Evolutionary conservation across 371 early-diverging fungal species (phyloP).

Genomic region (Haplosporangium sp.): DNA sequence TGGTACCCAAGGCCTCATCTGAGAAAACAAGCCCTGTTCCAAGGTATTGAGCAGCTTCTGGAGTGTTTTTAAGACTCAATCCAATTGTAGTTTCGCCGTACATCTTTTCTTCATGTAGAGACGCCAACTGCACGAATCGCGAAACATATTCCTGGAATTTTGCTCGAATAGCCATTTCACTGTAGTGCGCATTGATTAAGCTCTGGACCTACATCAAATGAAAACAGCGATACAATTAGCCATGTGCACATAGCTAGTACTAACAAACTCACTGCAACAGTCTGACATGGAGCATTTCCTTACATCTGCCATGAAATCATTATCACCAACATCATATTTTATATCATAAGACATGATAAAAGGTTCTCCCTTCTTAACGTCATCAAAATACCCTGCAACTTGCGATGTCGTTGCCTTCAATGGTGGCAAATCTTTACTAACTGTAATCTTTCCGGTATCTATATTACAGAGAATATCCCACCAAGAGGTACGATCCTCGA

Average conservation of each 20-base stretch:
- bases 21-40: constrained; percentile 81
- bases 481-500: constrained; percentile 93
- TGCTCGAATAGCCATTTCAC: constrained; percentile 88
- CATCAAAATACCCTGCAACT: constrained; percentile 27
- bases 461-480: constrained; percentile 97
- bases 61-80: neutral
- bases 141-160: constrained; percentile 89
- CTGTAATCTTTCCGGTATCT: constrained; percentile 90
- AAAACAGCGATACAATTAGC: neutral
- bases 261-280: neutral
- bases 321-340: constrained; percentile 60
- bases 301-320: constrained; percentile 77
- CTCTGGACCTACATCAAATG: constrained; percentile 64
- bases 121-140: constrained; percentile 67
- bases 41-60: constrained; percentile 58
- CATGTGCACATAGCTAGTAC: neutral
- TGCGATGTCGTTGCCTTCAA: constrained; percentile 11
- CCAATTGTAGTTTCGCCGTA: constrained; percentile 66
- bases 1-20: constrained; percentile 70
- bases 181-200: constrained; percentile 86
- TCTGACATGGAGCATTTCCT: neutral
- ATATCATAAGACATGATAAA: neutral
- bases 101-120: constrained; percentile 80
- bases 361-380: too few species aligned
- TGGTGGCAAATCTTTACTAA: constrained; percentile 79